These are phyloP conservation scores for Neofusicoccum umdonicola DNA, from an alignment of 2,329 filamentous ascomycete species.

Conservation along the genomic window DNA sequence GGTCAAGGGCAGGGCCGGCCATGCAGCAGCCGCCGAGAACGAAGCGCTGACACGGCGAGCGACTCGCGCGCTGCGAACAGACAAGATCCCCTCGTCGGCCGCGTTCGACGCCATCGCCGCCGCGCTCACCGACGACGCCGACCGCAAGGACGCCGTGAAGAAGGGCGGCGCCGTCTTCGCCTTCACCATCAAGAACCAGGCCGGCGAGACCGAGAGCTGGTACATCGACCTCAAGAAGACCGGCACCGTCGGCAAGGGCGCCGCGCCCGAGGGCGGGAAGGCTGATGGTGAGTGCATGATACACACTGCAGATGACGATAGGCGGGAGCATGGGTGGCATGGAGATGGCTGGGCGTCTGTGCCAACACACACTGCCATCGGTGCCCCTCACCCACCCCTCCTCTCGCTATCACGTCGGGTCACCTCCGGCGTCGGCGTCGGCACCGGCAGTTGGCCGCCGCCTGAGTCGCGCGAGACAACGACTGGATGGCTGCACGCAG, in stretches of 20 bases:
- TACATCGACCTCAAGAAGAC: conserved; percentile 93
- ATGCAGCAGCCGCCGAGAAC: not conserved
- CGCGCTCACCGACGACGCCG: conserved; percentile 65
- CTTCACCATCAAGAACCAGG: conserved; percentile 87
- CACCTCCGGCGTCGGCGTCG: conserved; percentile 7
- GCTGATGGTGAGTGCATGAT: conserved; percentile 65
- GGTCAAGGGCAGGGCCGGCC: not conserved
- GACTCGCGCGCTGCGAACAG: conserved; percentile 20
- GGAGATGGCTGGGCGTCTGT: not conserved
- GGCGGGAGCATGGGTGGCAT: not conserved
- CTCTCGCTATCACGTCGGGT: not conserved
- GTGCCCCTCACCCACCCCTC: not conserved
- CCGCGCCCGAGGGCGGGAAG: conserved; percentile 67
- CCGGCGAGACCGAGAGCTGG: conserved; percentile 80
- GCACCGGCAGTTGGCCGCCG: not conserved
- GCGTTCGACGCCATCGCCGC: conserved; percentile 87
- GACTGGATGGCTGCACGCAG: not conserved
- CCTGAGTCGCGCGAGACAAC: not conserved
- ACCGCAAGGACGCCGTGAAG: conserved; percentile 85
- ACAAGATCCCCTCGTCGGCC: conserved; percentile 79
- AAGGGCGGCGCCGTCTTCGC: conserved; percentile 83
- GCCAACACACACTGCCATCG: not conserved
- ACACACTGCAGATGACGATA: not conserved
- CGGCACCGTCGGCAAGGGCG: conserved; percentile 76
- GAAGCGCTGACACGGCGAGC: not conserved